Conservation (phyloP, 2,329 filamentous ascomycete species). For the Fusarium sp. region DNA sequence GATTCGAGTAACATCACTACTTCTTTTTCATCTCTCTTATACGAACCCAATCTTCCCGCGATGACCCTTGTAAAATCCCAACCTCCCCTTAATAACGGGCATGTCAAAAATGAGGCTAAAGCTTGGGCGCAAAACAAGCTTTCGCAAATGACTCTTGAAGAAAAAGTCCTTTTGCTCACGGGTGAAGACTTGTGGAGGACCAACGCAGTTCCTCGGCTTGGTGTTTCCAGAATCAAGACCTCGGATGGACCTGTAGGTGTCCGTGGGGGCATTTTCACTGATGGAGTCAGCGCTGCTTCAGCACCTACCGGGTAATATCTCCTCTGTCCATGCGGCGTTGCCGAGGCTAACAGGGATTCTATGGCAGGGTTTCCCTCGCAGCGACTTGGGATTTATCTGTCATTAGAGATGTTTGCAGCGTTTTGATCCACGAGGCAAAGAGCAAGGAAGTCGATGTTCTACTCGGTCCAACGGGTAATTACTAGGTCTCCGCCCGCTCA, state of each 20-base stretch:
- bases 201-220: background rate
- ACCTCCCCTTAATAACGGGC: background rate
- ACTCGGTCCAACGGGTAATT: slow-evolving; percentile 19
- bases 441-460: slow-evolving; percentile 30
- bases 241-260: slow-evolving; percentile 26
- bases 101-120: background rate
- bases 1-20: background rate
- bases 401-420: slow-evolving; percentile 11
- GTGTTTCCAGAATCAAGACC: slow-evolving; percentile 21
- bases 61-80: background rate
- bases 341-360: background rate
- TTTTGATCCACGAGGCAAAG: slow-evolving; percentile 21
- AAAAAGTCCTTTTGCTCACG: slow-evolving; percentile 15
- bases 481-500: background rate
- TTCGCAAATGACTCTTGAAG: slow-evolving; percentile 16
- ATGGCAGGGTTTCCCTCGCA: slow-evolving; percentile 16
- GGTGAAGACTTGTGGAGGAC: slow-evolving; percentile 20
- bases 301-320: slow-evolving; percentile 11
- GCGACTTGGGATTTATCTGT: slow-evolving; percentile 14
- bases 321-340: no score
- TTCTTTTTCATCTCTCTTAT: no score
- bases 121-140: slow-evolving; percentile 7
- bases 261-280: slow-evolving; percentile 22
- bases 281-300: slow-evolving; percentile 23
- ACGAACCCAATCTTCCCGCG: background rate